phyloP scores from a whole-genome alignment of 2,329 filamentous ascomycete genomes.

The Colletotrichum sp. region DNA sequence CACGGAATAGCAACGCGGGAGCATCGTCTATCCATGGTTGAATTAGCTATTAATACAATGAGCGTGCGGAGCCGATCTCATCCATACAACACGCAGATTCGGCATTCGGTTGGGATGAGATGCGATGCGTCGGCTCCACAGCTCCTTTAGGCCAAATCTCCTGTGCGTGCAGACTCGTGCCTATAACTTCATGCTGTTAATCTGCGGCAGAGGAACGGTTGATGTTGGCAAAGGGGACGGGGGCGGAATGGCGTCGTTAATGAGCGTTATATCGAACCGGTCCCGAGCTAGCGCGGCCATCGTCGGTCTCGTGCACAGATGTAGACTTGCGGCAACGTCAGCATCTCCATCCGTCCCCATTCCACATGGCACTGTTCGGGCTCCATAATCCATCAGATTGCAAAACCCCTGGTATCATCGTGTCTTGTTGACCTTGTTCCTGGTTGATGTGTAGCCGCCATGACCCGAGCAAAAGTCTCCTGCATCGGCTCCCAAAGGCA shows the following conservation, averaged over 20 bases:
- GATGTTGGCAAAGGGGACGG: neutral
- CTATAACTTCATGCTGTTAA: neutral
- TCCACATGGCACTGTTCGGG: neutral
- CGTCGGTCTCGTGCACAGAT: neutral
- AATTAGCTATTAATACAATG: slow-evolving; percentile 9
- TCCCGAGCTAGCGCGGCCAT: neutral
- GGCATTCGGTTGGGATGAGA: slow-evolving; percentile 19
- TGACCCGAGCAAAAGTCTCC: neutral
- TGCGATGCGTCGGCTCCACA: slow-evolving; percentile 18
- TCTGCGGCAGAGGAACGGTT: neutral
- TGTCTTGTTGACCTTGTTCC: neutral
- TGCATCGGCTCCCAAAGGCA: neutral
- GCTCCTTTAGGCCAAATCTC: slow-evolving; percentile 5
- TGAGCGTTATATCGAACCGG: neutral
- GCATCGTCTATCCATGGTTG: neutral
- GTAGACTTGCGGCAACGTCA: neutral
- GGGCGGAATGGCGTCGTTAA: neutral
- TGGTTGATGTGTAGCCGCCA: neutral
- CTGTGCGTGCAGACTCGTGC: neutral
- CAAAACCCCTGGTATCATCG: neutral
- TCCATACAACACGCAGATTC: slow-evolving; percentile 8
- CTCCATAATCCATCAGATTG: neutral
- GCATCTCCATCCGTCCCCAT: neutral
- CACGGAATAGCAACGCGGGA: neutral
- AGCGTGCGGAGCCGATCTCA: slow-evolving; percentile 13